Conservation (phyloP, 2,329 filamentous ascomycete species). For the Torrubiella hemipterigena region DNA sequence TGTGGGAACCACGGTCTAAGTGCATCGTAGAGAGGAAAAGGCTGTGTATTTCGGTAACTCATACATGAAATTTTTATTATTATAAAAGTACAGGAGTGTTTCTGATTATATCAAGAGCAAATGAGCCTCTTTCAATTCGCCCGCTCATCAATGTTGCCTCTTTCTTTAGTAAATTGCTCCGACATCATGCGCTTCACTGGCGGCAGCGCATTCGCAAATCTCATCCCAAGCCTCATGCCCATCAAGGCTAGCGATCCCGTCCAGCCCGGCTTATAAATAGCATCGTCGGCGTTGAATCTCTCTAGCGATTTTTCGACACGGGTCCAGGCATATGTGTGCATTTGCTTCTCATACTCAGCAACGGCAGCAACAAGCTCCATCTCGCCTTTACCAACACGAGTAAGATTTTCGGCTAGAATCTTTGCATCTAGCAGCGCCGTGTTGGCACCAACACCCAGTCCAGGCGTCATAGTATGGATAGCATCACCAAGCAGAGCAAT, state of each 20-base stretch:
- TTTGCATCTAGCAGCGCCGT: constrained; percentile 10
- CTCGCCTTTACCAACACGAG: constrained; percentile 1
- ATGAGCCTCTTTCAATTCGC: too few relatives aligned
- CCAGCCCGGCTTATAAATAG: constrained; percentile 5
- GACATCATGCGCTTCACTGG: constrained; percentile 5
- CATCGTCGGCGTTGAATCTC: constrained; percentile 7
- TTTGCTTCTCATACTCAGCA: constrained; percentile 5
- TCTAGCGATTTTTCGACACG: constrained; percentile 8
- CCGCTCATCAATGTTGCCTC: too few relatives aligned
- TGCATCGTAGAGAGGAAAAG: too few relatives aligned
- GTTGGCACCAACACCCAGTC: constrained; percentile 10
- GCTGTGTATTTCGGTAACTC: too few relatives aligned
- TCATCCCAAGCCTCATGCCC: constrained; percentile 5
- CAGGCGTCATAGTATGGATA: constrained; percentile 13
- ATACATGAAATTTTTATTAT: too few relatives aligned
- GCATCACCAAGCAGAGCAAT: constrained; percentile 12
- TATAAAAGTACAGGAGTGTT: too few relatives aligned
- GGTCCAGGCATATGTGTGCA: constrained; percentile 8
- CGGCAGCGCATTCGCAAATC: constrained; percentile 6
- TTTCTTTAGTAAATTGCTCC: neutral
- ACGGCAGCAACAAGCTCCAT: constrained; percentile 3
- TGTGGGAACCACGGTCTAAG: too few relatives aligned
- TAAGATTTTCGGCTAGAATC: constrained; percentile 5
- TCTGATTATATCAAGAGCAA: too few relatives aligned
- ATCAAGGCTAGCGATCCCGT: constrained; percentile 6